These are phyloP conservation scores for Tolypocladium nubicola DNA, from an alignment of 2,329 filamentous ascomycete genomes.

Conservation along the genomic window DNA sequence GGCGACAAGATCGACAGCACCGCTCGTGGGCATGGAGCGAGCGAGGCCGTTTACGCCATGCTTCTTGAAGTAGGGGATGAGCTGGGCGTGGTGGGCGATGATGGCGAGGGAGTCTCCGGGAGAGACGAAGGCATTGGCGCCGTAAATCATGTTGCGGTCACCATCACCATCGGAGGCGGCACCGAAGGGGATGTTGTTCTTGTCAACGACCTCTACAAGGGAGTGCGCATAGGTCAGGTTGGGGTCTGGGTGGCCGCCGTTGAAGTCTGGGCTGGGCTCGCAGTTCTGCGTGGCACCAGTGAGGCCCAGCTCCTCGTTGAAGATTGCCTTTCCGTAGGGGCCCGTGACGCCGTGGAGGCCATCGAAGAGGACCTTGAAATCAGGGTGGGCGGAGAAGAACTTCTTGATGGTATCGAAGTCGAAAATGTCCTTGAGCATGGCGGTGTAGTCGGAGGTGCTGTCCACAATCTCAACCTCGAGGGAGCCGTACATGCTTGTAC, in stretches of 20 bases:
- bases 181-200: slow-evolving; percentile 85
- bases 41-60: slow-evolving; percentile 92
- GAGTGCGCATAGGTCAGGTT: slow-evolving; percentile 96
- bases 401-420: slow-evolving; percentile 93
- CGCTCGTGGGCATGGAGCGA: slow-evolving; percentile 94
- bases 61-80: slow-evolving; percentile 98
- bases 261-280: slow-evolving; percentile 85
- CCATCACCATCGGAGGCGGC: slow-evolving; percentile 95
- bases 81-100: slow-evolving; percentile 90
- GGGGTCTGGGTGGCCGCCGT: slow-evolving; percentile 92
- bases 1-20: slow-evolving; percentile 89
- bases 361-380: slow-evolving; percentile 97
- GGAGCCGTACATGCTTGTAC: slow-evolving; percentile 70
- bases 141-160: slow-evolving; percentile 99
- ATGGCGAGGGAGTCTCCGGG: slow-evolving; percentile 96
- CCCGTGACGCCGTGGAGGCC: slow-evolving; percentile 91
- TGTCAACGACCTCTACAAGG: slow-evolving; percentile 87
- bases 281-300: slow-evolving; percentile 78
- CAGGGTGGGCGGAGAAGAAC: slow-evolving; percentile 75
- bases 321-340: slow-evolving; percentile 89
- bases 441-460: slow-evolving; percentile 82
- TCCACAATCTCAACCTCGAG: slow-evolving; percentile 95
- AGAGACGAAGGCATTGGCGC: slow-evolving; percentile 90
- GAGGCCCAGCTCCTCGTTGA: slow-evolving; percentile 85
- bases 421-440: slow-evolving; percentile 97